phyloP scores from a whole-genome alignment of 805 yeast species.

The Yamadazyma scolyti region DNA sequence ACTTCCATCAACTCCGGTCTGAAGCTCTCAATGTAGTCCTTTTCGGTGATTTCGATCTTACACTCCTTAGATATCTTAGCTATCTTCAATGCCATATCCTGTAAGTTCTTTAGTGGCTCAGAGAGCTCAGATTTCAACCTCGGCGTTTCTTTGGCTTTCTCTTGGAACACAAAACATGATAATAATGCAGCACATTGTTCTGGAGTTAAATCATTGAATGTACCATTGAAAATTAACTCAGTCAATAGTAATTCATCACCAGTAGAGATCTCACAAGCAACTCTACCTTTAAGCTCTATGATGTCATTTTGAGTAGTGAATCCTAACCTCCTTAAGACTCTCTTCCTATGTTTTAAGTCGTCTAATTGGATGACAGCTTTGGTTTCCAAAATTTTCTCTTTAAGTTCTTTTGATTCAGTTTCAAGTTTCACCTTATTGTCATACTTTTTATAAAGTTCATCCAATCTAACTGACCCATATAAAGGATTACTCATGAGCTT shows the following conservation, averaged over 20 bases:
- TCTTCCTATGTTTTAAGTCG: conserved; percentile 86
- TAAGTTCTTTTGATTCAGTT: conserved; percentile 54
- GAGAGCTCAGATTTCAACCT: conserved; percentile 82
- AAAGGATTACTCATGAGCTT: conserved; percentile 70
- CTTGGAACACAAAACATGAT: conserved; percentile 96
- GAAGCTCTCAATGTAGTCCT: conserved; percentile 88
- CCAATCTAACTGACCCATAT: conserved; percentile 55
- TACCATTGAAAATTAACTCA: conserved; percentile 92
- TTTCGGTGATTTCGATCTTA: conserved; percentile 84
- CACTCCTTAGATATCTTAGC: conserved; percentile 89
- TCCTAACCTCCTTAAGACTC: conserved; percentile 88
- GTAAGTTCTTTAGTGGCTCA: conserved; percentile 87
- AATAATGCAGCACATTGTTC: conserved; percentile 90
- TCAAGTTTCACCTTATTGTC: conserved; percentile 60
- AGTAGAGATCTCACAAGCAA: conserved; percentile 92
- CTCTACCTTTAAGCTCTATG: conserved; percentile 94
- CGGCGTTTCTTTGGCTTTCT: conserved; percentile 85
- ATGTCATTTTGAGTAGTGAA: conserved; percentile 85
- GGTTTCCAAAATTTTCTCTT: conserved; percentile 71
- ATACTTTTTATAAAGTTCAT: conserved; percentile 62
- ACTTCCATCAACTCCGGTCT: conserved; percentile 96
- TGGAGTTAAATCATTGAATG: conserved; percentile 80
- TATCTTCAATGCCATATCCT: conserved; percentile 85
- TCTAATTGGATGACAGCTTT: conserved; percentile 92
- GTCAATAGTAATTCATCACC: conserved; percentile 86